phyloP scores from a whole-genome alignment of 768 basidiomycete genomes.

The Chalciporus chontae region DNA sequence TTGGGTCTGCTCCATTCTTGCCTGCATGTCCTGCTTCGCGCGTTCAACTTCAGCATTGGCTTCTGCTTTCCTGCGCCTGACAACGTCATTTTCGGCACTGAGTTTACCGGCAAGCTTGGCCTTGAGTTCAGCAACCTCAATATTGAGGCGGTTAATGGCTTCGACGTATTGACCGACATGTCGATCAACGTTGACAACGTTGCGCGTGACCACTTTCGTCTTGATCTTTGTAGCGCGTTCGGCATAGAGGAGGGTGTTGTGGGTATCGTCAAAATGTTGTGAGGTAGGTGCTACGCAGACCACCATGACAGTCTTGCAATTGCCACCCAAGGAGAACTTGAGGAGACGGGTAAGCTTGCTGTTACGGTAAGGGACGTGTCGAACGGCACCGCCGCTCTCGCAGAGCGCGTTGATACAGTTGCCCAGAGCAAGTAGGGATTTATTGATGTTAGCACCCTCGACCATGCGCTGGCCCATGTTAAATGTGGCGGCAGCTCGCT shows the following conservation, averaged over 20 bases:
- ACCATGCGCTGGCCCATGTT: conserved; percentile 99
- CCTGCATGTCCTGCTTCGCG: conserved; percentile 67
- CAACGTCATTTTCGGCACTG: conserved; percentile 56
- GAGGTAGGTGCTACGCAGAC: conserved; percentile 96
- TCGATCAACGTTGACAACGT: conserved; percentile 91
- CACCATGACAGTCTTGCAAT: conserved; percentile 99
- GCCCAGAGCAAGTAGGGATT: conserved; percentile 92
- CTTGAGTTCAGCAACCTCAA: conserved; percentile 83
- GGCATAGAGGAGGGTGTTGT: conserved; percentile 96
- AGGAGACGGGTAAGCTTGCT: conserved; percentile 96
- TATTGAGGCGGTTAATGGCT: conserved; percentile 85
- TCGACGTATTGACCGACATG: conserved; percentile 95
- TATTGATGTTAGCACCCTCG: conserved; percentile 99
- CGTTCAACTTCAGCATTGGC: conserved; percentile 70
- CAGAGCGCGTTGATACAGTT: conserved; percentile 99
- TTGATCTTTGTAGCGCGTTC: conserved; percentile 98
- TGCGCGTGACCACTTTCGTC: conserved; percentile 93
- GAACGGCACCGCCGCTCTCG: conserved; percentile 82
- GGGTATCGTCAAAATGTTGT: conserved; percentile 95
- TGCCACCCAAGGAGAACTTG: conserved; percentile 97
- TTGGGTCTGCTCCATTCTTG: conserved; percentile 68
- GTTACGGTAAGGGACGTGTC: conserved; percentile 95
- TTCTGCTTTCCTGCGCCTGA: conserved; percentile 66
- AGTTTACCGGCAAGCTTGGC: conserved; percentile 76
- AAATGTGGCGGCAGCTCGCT: conserved; percentile 91